Base-by-base conservation (phyloP, 2,329 filamentous ascomycete species). In the Ascomycota sp. region DNA sequence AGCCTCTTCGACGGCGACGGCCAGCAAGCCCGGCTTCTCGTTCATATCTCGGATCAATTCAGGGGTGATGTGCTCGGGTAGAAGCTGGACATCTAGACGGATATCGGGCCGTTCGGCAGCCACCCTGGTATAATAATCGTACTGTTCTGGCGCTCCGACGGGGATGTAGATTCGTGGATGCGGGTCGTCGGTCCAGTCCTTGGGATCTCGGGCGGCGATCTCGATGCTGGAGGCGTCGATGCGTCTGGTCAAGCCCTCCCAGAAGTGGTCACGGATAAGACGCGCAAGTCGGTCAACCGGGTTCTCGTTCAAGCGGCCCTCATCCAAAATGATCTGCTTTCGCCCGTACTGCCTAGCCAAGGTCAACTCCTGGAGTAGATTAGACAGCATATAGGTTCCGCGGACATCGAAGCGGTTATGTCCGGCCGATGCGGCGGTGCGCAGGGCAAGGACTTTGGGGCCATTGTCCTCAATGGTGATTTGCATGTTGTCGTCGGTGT, bases 391-490 rank as follows among this genome's bases (percentile, higher is more conserved):
- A 53, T 98, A 98, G 21, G 82, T 95, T 43, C 89, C 89, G 39
- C 86, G 78, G 36, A 98, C 70, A 47, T 95, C 85, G 51, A 86
- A 83, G 38, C 74, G 73, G 45, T 85, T 86, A 57, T 79, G 71
- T 25, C 85, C 86, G 40, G 78, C 81, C 23, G 85, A 94, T 15
- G 69, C 75, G 20, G 79, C 77, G 3, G 86, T 94, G 38, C 82
- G 78, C 23, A 95, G 60, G 23, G 78, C 75, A 32, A 94, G 65
- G 27, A 82, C 75, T 65, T 95, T 98, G 29, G 89, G 86, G 0
- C 89, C 89, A 38, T 70, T 68, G 55, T 98, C 89, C 47, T 95
- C 89, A 43, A 95, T 92, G 20, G 89, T 98, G 50, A 98, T 98
- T 52, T 95, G 85, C 63, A 82, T 80, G 52, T 98, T 94, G 33